Conservation (phyloP, 2,329 filamentous ascomycete genomes). For the Zalaria sp. region DNA sequence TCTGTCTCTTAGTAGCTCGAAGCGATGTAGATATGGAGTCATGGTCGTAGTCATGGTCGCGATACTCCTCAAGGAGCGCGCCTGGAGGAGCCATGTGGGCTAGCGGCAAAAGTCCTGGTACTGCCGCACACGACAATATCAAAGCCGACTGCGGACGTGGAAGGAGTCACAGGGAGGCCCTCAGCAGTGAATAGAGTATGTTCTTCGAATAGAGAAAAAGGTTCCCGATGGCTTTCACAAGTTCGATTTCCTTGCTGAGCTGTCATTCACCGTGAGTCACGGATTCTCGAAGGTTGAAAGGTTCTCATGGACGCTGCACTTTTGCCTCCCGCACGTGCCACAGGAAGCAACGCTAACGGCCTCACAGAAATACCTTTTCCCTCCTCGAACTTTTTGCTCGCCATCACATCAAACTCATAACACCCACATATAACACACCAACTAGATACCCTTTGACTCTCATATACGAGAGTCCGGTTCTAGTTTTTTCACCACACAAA, state of each 20-base stretch:
- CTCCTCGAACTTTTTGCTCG: background rate
- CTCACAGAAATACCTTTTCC: slow-evolving; percentile 3
- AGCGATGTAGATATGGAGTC: slow-evolving; percentile 2
- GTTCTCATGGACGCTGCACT: too few species aligned
- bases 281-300: too few species aligned
- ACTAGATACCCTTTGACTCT: slow-evolving; percentile 29
- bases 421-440: slow-evolving; percentile 13
- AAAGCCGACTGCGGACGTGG: background rate
- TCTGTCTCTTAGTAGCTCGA: slow-evolving; percentile 9
- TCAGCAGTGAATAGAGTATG: background rate
- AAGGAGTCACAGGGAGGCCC: background rate
- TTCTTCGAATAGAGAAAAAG: too few species aligned
- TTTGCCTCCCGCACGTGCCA: too few species aligned
- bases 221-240: too few species aligned
- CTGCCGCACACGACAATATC: background rate
- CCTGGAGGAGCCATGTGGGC: slow-evolving; percentile 10
- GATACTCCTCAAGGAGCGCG: slow-evolving; percentile 5
- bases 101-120: background rate
- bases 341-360: too few species aligned
- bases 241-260: too few species aligned
- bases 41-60: slow-evolving; percentile 1
- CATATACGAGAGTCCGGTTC: slow-evolving; percentile 31
- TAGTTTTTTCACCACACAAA: slow-evolving; percentile 22
- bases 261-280: too few species aligned
- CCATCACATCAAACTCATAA: slow-evolving; percentile 14